Evolutionary conservation across 768 basidiomycete species (phyloP).

Genomic region (Hericium rajendrae): DNA sequence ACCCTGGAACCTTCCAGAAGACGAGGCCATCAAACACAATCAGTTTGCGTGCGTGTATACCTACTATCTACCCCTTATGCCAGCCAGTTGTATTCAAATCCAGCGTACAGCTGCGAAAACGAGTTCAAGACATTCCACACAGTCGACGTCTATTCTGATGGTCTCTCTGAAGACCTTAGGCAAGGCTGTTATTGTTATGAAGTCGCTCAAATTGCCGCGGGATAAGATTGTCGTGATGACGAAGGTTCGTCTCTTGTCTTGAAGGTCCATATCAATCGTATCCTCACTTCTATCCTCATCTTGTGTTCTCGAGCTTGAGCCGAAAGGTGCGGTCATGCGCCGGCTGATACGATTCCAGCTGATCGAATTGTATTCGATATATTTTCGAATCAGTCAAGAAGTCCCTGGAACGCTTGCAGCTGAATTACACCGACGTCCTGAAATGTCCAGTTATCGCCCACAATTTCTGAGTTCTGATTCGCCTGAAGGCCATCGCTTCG

Average conservation of each 20-base stretch:
- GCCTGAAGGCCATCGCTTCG: neutral
- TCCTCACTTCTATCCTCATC: too few species aligned
- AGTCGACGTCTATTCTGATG: slow-evolving; percentile 31
- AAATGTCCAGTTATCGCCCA: neutral
- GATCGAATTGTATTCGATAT: slow-evolving; percentile 7
- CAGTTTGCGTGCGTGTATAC: slow-evolving; percentile 16
- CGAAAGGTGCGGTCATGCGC: slow-evolving; percentile 4
- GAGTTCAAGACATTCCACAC: slow-evolving; percentile 56
- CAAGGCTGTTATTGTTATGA: slow-evolving; percentile 13
- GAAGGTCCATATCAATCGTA: too few species aligned
- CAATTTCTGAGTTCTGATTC: neutral
- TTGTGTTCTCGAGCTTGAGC: neutral
- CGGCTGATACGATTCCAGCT: neutral
- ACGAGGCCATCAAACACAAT: slow-evolving; percentile 15
- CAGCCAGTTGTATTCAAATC: slow-evolving; percentile 6
- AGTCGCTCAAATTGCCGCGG: slow-evolving; percentile 14
- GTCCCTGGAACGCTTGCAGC: slow-evolving; percentile 3
- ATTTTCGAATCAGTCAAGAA: neutral
- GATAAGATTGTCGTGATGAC: slow-evolving; percentile 35
- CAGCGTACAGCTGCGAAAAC: slow-evolving; percentile 38
- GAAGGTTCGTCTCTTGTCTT: slow-evolving; percentile 18
- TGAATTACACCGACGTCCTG: neutral
- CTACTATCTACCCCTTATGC: slow-evolving; percentile 9
- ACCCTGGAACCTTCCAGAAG: too few species aligned
- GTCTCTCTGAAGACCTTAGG: slow-evolving; percentile 31